Evolutionary conservation across 768 basidiomycete genomes (phyloP), one percentile per base, ranked within the genome.

Genomic region (Cyclocybe aegerita): DNA sequence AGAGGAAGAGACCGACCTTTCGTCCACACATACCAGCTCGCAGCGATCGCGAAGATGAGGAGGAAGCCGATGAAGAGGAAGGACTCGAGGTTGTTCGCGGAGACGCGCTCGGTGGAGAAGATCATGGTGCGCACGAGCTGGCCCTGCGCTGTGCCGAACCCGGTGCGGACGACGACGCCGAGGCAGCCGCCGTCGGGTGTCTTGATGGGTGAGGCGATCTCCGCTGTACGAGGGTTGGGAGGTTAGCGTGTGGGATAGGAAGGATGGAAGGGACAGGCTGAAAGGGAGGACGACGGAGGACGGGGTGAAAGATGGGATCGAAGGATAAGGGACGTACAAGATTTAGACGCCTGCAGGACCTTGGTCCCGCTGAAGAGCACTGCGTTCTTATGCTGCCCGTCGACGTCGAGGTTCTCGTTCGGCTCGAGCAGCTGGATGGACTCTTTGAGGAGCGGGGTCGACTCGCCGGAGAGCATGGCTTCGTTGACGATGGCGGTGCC

Each of bases 51-150:
- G 63, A 99, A 98, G 55, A 98, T 90, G 48, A 98, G 83, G 11
- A 98, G 75, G 79, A 99, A 98, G 2, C 94, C 97, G 53, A 99
- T 98, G 73, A 99, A 99, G 50, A 98, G 70, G 83, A 98, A 98
- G 0, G 87, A 88, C 65, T 99, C 97, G 52, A 89, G 43, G 67
- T 96, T 98, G 71, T 98, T 98, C 17, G 97, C 97, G 7, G 93
- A 92, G 15, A 99, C 86, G 4, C 94, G 89, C 62, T 99, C 97
- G 0, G 93, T 94, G 10, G 93, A 94, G 74, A 98, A 99, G 50
- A 99, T 94, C 97, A 98, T 99, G 0, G 97, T 98, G 49, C 96
- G 78, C 31, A 99, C 95, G 32, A 99, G 84, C 69, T 96, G 93
- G 35, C 97, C 97, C 66, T 99, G 97, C 0, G 93, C 85, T 8